phyloP scores from a whole-genome alignment of 2,329 filamentous ascomycete species.

The Fusarium coffeatum region DNA sequence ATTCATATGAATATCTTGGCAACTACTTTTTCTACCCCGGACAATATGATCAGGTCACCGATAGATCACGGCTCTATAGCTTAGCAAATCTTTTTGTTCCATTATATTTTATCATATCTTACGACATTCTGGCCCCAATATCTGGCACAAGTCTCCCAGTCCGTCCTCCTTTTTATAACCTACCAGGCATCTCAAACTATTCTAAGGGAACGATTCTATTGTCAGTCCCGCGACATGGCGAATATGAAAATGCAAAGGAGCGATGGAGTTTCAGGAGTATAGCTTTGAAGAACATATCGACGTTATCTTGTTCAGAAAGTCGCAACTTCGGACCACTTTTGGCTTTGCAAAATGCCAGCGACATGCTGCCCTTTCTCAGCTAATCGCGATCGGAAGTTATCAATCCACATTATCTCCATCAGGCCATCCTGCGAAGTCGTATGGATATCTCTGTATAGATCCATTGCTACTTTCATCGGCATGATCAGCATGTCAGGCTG shows the following conservation, averaged over 20 bases:
- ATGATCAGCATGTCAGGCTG: slow-evolving; percentile 61
- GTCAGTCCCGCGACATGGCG: background rate
- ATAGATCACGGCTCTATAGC: background rate
- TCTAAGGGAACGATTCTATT: background rate
- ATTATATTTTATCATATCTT: background rate
- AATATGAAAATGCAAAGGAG: background rate
- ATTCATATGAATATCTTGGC: background rate
- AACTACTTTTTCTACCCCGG: background rate
- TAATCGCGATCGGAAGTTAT: slow-evolving; percentile 56
- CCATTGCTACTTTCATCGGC: slow-evolving; percentile 57
- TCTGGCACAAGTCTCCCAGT: background rate
- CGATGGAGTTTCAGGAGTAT: background rate
- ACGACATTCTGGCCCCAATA: background rate
- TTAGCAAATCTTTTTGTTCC: too few relatives aligned
- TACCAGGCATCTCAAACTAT: background rate
- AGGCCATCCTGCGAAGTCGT: slow-evolving; percentile 55
- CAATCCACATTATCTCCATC: slow-evolving; percentile 62
- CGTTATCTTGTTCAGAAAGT: slow-evolving; percentile 36
- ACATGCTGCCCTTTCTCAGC: slow-evolving; percentile 56
- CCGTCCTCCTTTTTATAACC: background rate
- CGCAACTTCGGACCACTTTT: slow-evolving; percentile 55
- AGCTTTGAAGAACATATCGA: background rate
- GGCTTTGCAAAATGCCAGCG: slow-evolving; percentile 53
- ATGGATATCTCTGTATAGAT: slow-evolving; percentile 57
- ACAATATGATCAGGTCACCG: background rate